phyloP scores from a whole-genome alignment of 371 early-diverging fungal species.

The Rhizopus arrhizus region DNA sequence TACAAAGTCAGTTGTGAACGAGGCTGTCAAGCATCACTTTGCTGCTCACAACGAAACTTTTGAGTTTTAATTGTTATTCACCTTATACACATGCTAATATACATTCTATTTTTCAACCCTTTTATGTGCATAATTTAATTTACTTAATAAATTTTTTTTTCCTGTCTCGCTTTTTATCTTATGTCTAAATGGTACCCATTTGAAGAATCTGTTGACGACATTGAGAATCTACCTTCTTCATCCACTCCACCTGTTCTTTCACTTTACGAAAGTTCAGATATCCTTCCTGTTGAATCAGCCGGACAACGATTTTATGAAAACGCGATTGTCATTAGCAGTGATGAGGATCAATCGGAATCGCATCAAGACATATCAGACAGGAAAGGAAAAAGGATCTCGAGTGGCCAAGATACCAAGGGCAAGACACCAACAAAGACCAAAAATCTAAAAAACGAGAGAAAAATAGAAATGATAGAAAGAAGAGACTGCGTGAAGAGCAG shows the following conservation, averaged over 20 bases:
- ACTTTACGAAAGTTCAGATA: background rate
- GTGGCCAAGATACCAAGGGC: background rate
- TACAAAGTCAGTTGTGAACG: constrained; percentile 38
- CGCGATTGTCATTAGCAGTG: background rate
- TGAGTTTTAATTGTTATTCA: constrained; percentile 33
- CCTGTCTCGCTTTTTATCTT: background rate
- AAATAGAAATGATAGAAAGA: background rate
- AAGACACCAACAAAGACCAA: background rate
- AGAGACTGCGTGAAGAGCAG: background rate
- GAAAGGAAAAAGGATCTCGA: background rate
- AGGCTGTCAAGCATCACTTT: constrained; percentile 36
- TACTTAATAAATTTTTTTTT: background rate
- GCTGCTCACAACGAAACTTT: constrained; percentile 46
- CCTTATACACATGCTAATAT: background rate
- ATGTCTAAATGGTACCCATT: background rate
- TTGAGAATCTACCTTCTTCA: too few species aligned
- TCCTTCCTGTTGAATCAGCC: background rate
- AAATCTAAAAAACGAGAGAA: background rate
- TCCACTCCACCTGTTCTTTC: too few species aligned
- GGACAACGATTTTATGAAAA: background rate
- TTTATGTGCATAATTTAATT: background rate
- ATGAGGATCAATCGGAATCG: background rate
- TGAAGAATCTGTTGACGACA: too few species aligned
- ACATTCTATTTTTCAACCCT: background rate
- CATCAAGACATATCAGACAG: background rate